Conservation (phyloP, 257 asterid genomes). For the Misopates orontium region DNA sequence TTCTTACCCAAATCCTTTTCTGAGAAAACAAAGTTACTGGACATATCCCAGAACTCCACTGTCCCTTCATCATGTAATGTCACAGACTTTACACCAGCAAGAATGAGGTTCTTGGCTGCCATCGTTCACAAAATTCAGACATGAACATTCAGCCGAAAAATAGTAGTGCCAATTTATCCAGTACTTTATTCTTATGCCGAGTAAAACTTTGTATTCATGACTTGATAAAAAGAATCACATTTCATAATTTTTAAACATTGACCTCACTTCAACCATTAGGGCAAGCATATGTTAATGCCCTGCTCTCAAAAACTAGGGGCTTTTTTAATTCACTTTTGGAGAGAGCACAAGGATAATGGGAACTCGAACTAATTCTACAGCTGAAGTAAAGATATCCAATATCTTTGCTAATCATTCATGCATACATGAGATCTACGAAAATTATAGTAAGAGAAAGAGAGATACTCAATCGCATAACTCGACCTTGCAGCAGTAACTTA, state of each 20-base stretch:
- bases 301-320: too few species aligned
- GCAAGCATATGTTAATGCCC: too few species aligned
- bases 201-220: slow-evolving; percentile 2
- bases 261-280: slow-evolving; percentile 3
- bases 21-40: slow-evolving; percentile 79
- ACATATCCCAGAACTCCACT: slow-evolving; percentile 88
- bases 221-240: slow-evolving; percentile 13
- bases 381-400: not conserved
- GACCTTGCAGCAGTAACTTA: slow-evolving; percentile 3
- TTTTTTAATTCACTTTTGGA: too few species aligned
- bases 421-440: not conserved
- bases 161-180: slow-evolving; percentile 8
- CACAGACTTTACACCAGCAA: slow-evolving; percentile 96
- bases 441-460: too few species aligned
- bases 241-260: not conserved
- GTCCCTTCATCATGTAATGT: slow-evolving; percentile 83
- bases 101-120: slow-evolving; percentile 91
- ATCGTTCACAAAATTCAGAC: slow-evolving; percentile 27
- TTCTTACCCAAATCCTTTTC: slow-evolving; percentile 86
- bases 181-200: not conserved
- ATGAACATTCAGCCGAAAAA: not conserved
- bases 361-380: not conserved
- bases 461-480: not conserved
- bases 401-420: not conserved
- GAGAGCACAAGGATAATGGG: not conserved